These are phyloP conservation scores for Calonectria pauciramosa DNA, from an alignment of 2,329 filamentous ascomycete species.

Conservation along the genomic window DNA sequence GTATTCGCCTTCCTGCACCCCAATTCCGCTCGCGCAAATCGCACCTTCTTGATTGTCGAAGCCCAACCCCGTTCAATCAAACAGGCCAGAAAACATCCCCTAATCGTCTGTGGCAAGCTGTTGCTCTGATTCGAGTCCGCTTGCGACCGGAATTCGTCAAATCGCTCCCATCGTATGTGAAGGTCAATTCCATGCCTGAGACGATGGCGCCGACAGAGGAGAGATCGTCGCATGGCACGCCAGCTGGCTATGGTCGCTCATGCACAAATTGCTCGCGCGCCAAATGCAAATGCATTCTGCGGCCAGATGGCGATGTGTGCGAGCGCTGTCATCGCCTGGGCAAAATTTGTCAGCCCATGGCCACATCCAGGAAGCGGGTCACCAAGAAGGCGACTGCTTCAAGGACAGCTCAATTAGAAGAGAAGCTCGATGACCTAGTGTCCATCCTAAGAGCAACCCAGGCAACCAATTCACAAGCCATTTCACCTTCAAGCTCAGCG, in stretches of 20 bases:
- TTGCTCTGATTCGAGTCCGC: neutral
- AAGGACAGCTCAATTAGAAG: conserved; percentile 62
- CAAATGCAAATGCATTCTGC: conserved; percentile 64
- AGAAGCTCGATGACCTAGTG: conserved; percentile 64
- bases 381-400: conserved; percentile 51
- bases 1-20: conserved; percentile 24
- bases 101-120: conserved; percentile 18
- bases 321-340: conserved; percentile 61
- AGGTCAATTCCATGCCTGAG: conserved; percentile 3
- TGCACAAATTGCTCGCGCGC: conserved; percentile 62
- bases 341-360: conserved; percentile 62
- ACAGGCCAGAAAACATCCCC: conserved; percentile 8
- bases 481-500: conserved; percentile 14
- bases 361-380: conserved; percentile 55
- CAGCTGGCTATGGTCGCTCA: conserved; percentile 59
- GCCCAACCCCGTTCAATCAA: conserved; percentile 13
- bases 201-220: conserved; percentile 42
- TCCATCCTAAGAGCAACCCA: conserved; percentile 57
- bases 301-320: conserved; percentile 49
- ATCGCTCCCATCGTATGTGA: conserved; percentile 9
- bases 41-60: neutral
- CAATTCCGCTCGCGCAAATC: conserved; percentile 30
- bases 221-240: conserved; percentile 40
- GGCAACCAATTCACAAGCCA: conserved; percentile 31
- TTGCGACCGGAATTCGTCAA: conserved; percentile 36